Evolutionary conservation across 306 rosid species (phyloP).

Genomic region (Alnus glutinosa): DNA sequence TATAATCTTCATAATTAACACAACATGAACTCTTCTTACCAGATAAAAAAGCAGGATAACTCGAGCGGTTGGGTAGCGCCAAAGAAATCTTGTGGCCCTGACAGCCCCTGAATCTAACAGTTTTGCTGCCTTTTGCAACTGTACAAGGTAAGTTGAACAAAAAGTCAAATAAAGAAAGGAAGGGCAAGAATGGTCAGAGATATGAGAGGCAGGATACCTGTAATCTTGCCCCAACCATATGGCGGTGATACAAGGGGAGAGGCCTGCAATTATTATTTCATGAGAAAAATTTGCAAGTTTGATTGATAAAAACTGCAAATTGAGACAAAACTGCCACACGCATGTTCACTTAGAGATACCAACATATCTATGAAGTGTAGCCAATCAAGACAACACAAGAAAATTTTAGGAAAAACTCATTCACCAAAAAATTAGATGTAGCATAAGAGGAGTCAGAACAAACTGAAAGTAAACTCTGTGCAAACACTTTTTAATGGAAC

Average conservation of each 20-base stretch:
- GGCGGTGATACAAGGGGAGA: constrained; percentile 92
- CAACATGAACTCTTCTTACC: constrained; percentile 47
- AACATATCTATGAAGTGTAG: constrained; percentile 1
- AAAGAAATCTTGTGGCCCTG: constrained; percentile 95
- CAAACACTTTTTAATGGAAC: not conserved
- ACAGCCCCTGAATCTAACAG: constrained; percentile 90
- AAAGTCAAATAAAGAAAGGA: constrained; percentile 19
- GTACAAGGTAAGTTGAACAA: constrained; percentile 37
- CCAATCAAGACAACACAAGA: not conserved
- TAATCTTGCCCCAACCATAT: constrained; percentile 76
- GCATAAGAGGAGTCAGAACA: not conserved
- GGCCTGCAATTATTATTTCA: constrained; percentile 57
- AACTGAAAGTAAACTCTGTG: not conserved
- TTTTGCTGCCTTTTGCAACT: constrained; percentile 93
- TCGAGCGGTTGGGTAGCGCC: constrained; percentile 96
- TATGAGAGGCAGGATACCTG: constrained; percentile 54
- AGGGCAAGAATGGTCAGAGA: constrained; percentile 16
- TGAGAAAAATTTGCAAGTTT: constrained; percentile 28
- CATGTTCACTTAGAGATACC: constrained; percentile 10
- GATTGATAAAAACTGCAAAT: constrained; percentile 16
- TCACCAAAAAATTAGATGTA: not conserved
- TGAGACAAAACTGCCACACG: not conserved
- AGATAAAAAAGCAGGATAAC: constrained; percentile 73
- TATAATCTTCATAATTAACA: constrained; percentile 6
- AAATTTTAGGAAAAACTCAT: not conserved